Base-by-base conservation (phyloP, 805 yeast genomes). In the Zygosaccharomyces kombuchaensis region DNA sequence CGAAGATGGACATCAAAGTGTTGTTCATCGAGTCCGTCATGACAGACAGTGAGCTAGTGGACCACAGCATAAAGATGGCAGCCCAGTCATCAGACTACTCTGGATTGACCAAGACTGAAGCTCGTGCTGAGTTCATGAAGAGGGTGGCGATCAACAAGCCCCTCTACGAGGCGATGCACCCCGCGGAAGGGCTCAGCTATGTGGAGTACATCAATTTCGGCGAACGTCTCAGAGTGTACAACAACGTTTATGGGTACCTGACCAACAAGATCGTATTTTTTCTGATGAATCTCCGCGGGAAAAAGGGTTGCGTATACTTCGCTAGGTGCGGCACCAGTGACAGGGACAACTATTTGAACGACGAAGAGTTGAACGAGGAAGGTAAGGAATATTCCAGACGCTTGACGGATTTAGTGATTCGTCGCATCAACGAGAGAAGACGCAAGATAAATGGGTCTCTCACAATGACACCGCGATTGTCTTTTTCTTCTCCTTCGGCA, bases 191-290 rank as follows among this genome's bases (percentile, higher is more conserved):
- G 10, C 70, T 89, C 44, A 78, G 85, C 21, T 93, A 80, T 66
- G 83, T 93, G 61, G 88, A 90, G 66, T 82, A 88, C 57, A 84
- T 86, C 59, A 90, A 93, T 63, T 91, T 90, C 66, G 96, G 97
- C 13, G 93, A 88, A 62, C 69, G 84, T 52, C 74, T 91, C 46
- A 81, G 85, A 36, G 76, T 90, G 48, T 85, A 87, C 67, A 80
- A 86, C 59, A 81, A 90, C 34, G 84, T 84, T 53, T 79, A 87
- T 58, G 97, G 96, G 13, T 93, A 91, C 64, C 73, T 93, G 63
- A 81, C 88, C 48, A 88, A 91, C 62, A 84, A 93, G 60, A 93
- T 93, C 41, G 89, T 93, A 21, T 88, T 87, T 64, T 93, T 87
- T 65, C 72, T 93, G 62, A 87, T 93, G 88, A 93, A 93, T 68